Conservation (phyloP, 805 yeast genomes). For the Candida cerambycidarum region DNA sequence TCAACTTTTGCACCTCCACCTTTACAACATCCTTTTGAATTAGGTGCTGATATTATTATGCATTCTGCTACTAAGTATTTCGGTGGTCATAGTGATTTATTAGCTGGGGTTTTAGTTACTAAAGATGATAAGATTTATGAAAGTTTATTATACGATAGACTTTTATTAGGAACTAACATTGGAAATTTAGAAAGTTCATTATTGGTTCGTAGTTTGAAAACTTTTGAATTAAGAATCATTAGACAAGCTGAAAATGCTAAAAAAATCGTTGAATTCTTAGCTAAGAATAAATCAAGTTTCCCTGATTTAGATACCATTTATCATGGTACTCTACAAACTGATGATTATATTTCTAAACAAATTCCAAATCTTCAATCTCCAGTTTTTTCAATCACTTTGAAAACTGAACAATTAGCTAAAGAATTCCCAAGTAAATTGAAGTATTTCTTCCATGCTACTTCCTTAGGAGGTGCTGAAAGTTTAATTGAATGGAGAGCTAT, state of each 20-base stretch:
- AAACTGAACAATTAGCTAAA: conserved; percentile 54
- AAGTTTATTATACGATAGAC: conserved; percentile 59
- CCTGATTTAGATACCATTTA: conserved; percentile 51
- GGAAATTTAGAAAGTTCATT: conserved; percentile 76
- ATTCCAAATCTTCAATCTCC: conserved; percentile 62
- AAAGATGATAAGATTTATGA: conserved; percentile 49
- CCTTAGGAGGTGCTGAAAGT: conserved; percentile 90
- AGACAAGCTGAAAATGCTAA: conserved; percentile 66
- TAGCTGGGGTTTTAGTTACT: conserved; percentile 79
- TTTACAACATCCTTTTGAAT: conserved; percentile 72
- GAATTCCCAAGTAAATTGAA: conserved; percentile 62
- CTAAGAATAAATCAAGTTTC: conserved; percentile 47
- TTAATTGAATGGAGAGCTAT: conserved; percentile 88
- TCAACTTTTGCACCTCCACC: conserved; percentile 96
- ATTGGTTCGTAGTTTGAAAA: conserved; percentile 75
- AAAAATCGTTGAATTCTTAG: conserved; percentile 57
- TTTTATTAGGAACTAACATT: conserved; percentile 73
- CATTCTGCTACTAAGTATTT: conserved; percentile 93
- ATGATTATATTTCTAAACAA: conserved; percentile 64
- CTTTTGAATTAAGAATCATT: conserved; percentile 69
- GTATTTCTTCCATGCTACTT: conserved; percentile 77
- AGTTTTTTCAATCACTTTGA: conserved; percentile 65
- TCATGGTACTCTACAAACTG: conserved; percentile 79
- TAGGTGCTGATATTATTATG: conserved; percentile 85
- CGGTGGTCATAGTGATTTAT: conserved; percentile 92